phyloP scores from a whole-genome alignment of 768 basidiomycete genomes.

The Hirschioporus abietinus region DNA sequence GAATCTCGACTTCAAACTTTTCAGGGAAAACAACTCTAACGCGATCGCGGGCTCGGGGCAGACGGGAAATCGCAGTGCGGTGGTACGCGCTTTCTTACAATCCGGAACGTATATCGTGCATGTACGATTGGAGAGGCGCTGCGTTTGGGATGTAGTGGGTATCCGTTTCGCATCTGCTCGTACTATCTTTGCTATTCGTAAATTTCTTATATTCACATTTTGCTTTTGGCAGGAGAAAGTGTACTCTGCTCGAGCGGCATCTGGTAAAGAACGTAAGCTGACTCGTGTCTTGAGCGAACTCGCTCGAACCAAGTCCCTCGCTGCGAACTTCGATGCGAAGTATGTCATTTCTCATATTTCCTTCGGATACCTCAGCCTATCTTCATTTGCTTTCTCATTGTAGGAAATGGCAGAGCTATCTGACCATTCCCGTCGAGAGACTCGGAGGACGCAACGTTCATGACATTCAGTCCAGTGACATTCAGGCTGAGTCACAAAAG shows the following conservation, averaged over 20 bases:
- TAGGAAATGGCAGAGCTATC: slow-evolving; percentile 9
- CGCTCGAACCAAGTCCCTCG: slow-evolving; percentile 10
- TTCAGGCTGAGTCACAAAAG: slow-evolving; percentile 4
- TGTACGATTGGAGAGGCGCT: slow-evolving; percentile 10
- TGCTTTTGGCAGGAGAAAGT: background rate
- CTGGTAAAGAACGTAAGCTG: slow-evolving; percentile 2
- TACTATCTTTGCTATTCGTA: no score
- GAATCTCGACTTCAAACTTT: slow-evolving; percentile 28
- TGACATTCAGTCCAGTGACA: slow-evolving; percentile 8
- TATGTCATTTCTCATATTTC: background rate
- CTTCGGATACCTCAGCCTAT: no score
- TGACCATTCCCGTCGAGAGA: slow-evolving; percentile 8
- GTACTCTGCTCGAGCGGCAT: background rate
- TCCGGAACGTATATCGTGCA: slow-evolving; percentile 27
- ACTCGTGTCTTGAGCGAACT: slow-evolving; percentile 6
- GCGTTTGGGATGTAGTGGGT: background rate
- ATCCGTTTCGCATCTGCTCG: no score
- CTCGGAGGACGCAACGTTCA: slow-evolving; percentile 10
- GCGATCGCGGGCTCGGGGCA: slow-evolving; percentile 15
- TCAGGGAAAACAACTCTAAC: slow-evolving; percentile 19
- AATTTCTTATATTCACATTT: background rate
- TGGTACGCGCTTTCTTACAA: slow-evolving; percentile 17
- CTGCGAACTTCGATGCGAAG: slow-evolving; percentile 9
- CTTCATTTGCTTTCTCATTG: no score
- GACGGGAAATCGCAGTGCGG: slow-evolving; percentile 21